phyloP scores from a whole-genome alignment of 2,329 filamentous ascomycete species.

The Nigrospora oryzae region DNA sequence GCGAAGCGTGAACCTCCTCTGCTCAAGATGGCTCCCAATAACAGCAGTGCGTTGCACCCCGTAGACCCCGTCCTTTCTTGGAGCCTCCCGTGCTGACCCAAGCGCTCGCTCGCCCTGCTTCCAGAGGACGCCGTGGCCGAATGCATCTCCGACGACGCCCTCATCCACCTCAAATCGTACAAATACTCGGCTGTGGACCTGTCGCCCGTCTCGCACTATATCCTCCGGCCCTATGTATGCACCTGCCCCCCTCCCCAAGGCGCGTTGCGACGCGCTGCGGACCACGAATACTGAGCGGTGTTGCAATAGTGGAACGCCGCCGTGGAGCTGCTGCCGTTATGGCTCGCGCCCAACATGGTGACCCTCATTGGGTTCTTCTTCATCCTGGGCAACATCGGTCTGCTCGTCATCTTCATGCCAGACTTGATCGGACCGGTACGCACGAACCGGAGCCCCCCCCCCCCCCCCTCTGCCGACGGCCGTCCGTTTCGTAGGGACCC shows the following conservation, averaged over 20 bases:
- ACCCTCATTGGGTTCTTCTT: slow-evolving; percentile 92
- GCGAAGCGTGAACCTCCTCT: no score
- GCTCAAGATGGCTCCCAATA: slow-evolving; percentile 26
- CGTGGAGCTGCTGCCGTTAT: slow-evolving; percentile 85
- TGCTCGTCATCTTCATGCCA: slow-evolving; percentile 73
- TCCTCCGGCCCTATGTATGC: slow-evolving; percentile 89
- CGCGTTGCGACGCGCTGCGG: slow-evolving; percentile 2
- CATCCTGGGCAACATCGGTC: slow-evolving; percentile 74
- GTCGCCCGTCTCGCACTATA: slow-evolving; percentile 85
- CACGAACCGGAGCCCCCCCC: slow-evolving; percentile 6
- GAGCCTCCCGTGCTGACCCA: not conserved
- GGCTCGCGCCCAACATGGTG: slow-evolving; percentile 97
- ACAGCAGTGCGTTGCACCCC: slow-evolving; percentile 20
- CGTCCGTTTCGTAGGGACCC: not conserved
- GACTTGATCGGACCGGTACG: slow-evolving; percentile 83
- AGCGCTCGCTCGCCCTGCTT: not conserved
- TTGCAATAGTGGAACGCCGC: slow-evolving; percentile 82
- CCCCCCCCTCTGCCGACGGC: not conserved
- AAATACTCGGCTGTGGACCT: slow-evolving; percentile 98
- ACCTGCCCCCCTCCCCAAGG: slow-evolving; percentile 1
- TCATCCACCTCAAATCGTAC: slow-evolving; percentile 88
- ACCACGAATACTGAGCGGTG: slow-evolving; percentile 13
- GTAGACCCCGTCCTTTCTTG: not conserved
- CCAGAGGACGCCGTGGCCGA: slow-evolving; percentile 51
- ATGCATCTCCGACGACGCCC: slow-evolving; percentile 81